A percentile compares a stretch with the other conserved stretches of the same genome.
phyloP scores from a whole-genome alignment of 805 yeast genomes.

The Nakazawaea ishiwadae region DNA sequence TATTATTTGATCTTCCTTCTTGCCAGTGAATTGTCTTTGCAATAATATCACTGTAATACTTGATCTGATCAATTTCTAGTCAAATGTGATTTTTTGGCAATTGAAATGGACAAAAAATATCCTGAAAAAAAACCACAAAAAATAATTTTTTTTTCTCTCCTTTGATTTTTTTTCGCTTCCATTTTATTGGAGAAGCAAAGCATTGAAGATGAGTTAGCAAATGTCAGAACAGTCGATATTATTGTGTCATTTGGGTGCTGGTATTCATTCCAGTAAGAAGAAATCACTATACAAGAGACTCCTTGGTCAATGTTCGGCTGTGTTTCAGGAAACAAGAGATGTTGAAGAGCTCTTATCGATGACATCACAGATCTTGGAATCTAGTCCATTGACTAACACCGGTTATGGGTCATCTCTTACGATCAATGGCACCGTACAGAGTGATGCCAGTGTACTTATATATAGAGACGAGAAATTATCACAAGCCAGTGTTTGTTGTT shows the following conservation, averaged over 20 bases:
- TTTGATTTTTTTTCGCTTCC: neutral
- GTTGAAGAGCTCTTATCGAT: conserved; percentile 7
- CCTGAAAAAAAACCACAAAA: too few relatives aligned
- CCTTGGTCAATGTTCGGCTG: neutral
- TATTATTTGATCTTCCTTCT: too few relatives aligned
- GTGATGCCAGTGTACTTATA: conserved; percentile 37
- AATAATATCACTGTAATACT: too few relatives aligned
- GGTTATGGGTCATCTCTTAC: conserved; percentile 45
- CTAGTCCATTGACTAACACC: conserved; percentile 39
- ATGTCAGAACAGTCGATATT: too few relatives aligned
- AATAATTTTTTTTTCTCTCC: conserved; percentile 1
- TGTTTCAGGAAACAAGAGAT: too few relatives aligned
- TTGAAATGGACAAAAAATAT: too few relatives aligned
- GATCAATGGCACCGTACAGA: conserved; percentile 33
- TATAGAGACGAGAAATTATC: conserved; percentile 1
- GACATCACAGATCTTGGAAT: conserved; percentile 24
- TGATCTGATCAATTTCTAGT: too few relatives aligned
- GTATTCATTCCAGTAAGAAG: conserved; percentile 30
- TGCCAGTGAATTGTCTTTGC: too few relatives aligned
- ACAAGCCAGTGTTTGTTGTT: conserved; percentile 19
- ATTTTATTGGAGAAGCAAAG: neutral
- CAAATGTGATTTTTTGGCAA: too few relatives aligned
- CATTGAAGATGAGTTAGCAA: neutral
- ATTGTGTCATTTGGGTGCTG: conserved; percentile 50
- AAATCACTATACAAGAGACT: conserved; percentile 19